These are phyloP conservation scores for Avena insularis DNA, from an alignment of 176 grass and related monocot genomes.

Conservation along the genomic window DNA sequence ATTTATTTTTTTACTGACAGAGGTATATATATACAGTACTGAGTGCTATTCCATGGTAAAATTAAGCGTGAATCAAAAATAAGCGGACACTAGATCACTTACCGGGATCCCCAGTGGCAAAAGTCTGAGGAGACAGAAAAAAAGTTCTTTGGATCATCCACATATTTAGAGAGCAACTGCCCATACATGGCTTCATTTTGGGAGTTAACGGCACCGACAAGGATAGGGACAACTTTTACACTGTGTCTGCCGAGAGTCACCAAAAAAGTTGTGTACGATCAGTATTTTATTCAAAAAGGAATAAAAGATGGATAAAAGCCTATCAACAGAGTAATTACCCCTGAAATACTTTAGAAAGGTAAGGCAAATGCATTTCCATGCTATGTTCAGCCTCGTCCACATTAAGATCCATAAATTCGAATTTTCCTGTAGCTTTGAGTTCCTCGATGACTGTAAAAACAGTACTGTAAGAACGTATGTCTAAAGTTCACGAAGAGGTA, in stretches of 20 bases:
- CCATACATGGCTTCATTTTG: slow-evolving; percentile 89
- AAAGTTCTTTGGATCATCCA: slow-evolving; percentile 92
- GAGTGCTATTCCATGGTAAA: neutral
- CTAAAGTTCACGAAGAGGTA: slow-evolving; percentile 36
- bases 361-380: slow-evolving; percentile 99
- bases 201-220: slow-evolving; percentile 85
- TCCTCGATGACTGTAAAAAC: slow-evolving; percentile 78
- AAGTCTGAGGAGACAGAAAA: slow-evolving; percentile 97
- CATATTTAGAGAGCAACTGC: slow-evolving; percentile 77
- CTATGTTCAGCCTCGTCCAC: slow-evolving; percentile 99
- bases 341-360: slow-evolving; percentile 94
- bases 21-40: neutral
- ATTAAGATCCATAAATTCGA: slow-evolving; percentile 93
- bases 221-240: slow-evolving; percentile 93
- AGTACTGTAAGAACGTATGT: slow-evolving; percentile 33
- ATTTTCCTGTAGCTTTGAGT: slow-evolving; percentile 76
- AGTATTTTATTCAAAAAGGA: slow-evolving; percentile 1
- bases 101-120: slow-evolving; percentile 97
- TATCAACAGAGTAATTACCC: slow-evolving; percentile 62
- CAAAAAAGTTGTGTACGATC: slow-evolving; percentile 8
- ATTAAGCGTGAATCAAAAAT: slow-evolving; percentile 25
- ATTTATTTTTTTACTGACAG: neutral
- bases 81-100: slow-evolving; percentile 33
- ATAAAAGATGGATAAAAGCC: slow-evolving; percentile 15
- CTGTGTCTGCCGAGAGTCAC: slow-evolving; percentile 59